Conservation (phyloP, 2,329 filamentous ascomycete species). For the Diplodia sapinea region DNA sequence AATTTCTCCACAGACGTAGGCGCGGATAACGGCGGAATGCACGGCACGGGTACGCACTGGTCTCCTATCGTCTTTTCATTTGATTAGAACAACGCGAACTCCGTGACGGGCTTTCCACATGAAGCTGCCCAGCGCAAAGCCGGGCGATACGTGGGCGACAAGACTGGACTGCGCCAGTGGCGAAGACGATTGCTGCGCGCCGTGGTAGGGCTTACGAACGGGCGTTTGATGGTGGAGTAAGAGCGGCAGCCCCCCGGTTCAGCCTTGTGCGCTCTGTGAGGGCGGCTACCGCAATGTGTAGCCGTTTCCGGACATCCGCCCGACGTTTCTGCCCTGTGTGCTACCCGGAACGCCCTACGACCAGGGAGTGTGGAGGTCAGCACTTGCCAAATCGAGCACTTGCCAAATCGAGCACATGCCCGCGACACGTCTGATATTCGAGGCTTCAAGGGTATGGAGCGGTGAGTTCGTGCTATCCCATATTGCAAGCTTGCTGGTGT, state of each 20-base stretch:
- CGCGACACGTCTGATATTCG: slow-evolving; percentile 26
- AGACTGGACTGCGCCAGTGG: not conserved
- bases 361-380: slow-evolving; percentile 20
- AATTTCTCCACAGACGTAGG: not conserved
- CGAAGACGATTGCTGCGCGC: not conserved
- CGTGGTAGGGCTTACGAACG: slow-evolving; percentile 23
- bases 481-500: not conserved
- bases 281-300: slow-evolving; percentile 7
- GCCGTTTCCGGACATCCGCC: slow-evolving; percentile 14
- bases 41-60: not conserved
- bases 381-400: slow-evolving; percentile 17
- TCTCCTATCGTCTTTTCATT: not conserved
- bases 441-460: not conserved
- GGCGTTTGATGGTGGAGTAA: not conserved
- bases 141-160: not conserved
- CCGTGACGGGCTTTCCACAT: not conserved
- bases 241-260: not conserved
- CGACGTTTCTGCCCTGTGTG: slow-evolving; percentile 17
- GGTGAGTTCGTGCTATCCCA: slow-evolving; percentile 17
- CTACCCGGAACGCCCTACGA: slow-evolving; percentile 3
- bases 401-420: slow-evolving; percentile 1
- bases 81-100: not conserved
- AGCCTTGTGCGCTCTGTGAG: slow-evolving; percentile 21
- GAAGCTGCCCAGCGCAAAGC: not conserved
- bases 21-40: not conserved